Base-by-base conservation (phyloP, 352 stramenopile genomes). In the Phytopythium chamaehyphon region DNA sequence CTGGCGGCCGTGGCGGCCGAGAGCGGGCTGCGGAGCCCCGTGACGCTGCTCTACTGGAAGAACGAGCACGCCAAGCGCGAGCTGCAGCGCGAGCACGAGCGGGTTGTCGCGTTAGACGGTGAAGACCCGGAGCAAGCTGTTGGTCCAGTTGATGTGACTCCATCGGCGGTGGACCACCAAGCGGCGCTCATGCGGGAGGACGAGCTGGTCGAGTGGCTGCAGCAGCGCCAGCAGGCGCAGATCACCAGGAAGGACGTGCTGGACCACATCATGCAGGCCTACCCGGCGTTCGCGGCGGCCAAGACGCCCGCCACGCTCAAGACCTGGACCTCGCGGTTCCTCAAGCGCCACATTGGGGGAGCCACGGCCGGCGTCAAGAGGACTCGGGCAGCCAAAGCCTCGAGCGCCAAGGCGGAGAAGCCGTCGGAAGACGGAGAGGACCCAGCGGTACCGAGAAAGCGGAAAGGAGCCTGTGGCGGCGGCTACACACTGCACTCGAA, bases 401-500 rank as follows among this genome's bases (percentile, higher is more conserved):
- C 14, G 18, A 33, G 37, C 23, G n/a, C 6, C 11, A 31, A 51
- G 10, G 15, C 10, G 15, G 44, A 53, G 7, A 23, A 7, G 11
- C 15, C 12, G 14, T 23, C 5, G 19, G 8, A 45, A 21, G 8
- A 42, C 28, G 15, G 22, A 18, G 18, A 49, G 39, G 0, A 18
- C 19, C 38, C 28, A 15, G 9, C 38, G 26, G 24, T 48, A 46
- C 21, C 60, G 7, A 52, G 71, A 3, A 90, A 88, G 40, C 64
- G 75, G 11, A 71, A 33, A 2, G 47, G 69, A 5, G 55, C 59
- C 19, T 79, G 57, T 4, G 61, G 73, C 6, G 66, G 75, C n/a
- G 69, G 77, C 5, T 87, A 89, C 56, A 75, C 81, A 47, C 61
- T 86, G 8, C 77, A 88, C 54, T 89, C 77, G 38, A 88, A 91